Percentiles rank a stretch among this genome's conserved stretches.
phyloP scores from a whole-genome alignment of 2,329 filamentous ascomycete species.

The Colletotrichum noveboracense region DNA sequence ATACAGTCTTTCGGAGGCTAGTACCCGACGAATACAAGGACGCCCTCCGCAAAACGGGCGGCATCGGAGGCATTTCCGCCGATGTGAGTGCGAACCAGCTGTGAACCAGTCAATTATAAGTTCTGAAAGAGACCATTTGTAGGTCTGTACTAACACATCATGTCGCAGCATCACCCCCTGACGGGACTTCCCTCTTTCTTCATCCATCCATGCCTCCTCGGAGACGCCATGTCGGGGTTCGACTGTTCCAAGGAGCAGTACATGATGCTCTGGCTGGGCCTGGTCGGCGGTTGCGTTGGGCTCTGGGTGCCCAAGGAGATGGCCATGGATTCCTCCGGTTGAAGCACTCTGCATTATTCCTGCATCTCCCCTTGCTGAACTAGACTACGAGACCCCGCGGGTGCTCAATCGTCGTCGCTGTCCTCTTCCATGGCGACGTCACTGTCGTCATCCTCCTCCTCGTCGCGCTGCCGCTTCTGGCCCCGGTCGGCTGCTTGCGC shows the following conservation, averaged over 20 bases:
- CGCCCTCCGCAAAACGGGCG: slow-evolving; percentile 63
- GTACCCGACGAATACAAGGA: slow-evolving; percentile 71
- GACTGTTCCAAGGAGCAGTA: slow-evolving; percentile 71
- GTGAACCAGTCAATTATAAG: slow-evolving; percentile 35
- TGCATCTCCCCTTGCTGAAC: slow-evolving; percentile 2
- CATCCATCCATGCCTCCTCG: slow-evolving; percentile 90
- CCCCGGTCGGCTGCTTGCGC: slow-evolving; percentile 62
- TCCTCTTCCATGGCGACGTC: slow-evolving; percentile 74
- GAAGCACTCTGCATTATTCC: not conserved
- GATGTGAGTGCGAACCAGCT: slow-evolving; percentile 64
- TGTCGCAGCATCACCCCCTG: slow-evolving; percentile 77
- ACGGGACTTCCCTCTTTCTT: slow-evolving; percentile 83
- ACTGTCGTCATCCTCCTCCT: slow-evolving; percentile 71
- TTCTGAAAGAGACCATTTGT: slow-evolving; percentile 26
- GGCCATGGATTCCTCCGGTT: slow-evolving; percentile 38
- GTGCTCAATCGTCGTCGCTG: slow-evolving; percentile 71
- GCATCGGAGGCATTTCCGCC: slow-evolving; percentile 76
- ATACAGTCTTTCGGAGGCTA: slow-evolving; percentile 73
- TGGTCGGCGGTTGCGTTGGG: slow-evolving; percentile 81
- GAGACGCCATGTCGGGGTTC: slow-evolving; percentile 76
- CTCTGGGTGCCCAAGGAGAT: slow-evolving; percentile 78
- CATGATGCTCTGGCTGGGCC: slow-evolving; percentile 86
- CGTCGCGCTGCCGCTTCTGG: slow-evolving; percentile 74
- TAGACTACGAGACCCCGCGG: not conserved
- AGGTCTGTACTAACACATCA: slow-evolving; percentile 29